Base-by-base conservation (phyloP, 495 filamentous ascomycete species). In the Lentithecium fluviatile region DNA sequence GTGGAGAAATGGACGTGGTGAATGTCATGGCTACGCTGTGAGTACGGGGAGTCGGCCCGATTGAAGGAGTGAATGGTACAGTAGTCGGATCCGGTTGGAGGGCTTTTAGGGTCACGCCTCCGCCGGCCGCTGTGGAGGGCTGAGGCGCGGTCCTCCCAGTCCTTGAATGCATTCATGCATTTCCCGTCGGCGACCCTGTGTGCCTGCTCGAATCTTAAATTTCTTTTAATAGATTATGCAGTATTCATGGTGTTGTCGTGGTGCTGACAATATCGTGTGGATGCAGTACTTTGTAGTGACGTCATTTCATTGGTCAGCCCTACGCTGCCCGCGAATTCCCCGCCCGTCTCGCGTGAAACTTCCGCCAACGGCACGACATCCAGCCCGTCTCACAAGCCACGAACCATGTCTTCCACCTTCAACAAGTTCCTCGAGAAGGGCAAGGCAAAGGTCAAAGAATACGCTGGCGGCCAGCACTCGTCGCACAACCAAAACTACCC, bases 381-480 rank as follows among this genome's bases (percentile, higher is more conserved):
- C 40, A 43, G 3, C 40, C 40, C 40, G 40, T 43, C 40, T 4
- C 19, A 43, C 40, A 4, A 8, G 40, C 40, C 49, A 13, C 45
- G 24, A 32, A 49, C 7, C 26, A 61, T 58, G 53, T 58, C 54
- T 12, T 25, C 12, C 29, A 21, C 38, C 6, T 38, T 67, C 34
- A 56, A 67, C 45, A 58, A 62, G 20, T 45, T 64, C 17, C 43
- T 67, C 21, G 60, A 63, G 37, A 62, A 62, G 34, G 65, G 65
- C 21, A 67, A 67, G 34, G 59, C 59, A 10, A 63, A 67, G 24
- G 46, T 67, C 15, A 63, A 67, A 36, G 65, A 63, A 19, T 64
- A 59, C 50, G 17, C 17, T 4, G 24, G 13, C 15, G 25, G 4
- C 56, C 59, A 29, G 6, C 52, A 56, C 15, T 52, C 47, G 6